These are phyloP conservation scores for Cladophialophora carrionii DNA, from an alignment of 2,329 filamentous ascomycete genomes.

Conservation along the genomic window DNA sequence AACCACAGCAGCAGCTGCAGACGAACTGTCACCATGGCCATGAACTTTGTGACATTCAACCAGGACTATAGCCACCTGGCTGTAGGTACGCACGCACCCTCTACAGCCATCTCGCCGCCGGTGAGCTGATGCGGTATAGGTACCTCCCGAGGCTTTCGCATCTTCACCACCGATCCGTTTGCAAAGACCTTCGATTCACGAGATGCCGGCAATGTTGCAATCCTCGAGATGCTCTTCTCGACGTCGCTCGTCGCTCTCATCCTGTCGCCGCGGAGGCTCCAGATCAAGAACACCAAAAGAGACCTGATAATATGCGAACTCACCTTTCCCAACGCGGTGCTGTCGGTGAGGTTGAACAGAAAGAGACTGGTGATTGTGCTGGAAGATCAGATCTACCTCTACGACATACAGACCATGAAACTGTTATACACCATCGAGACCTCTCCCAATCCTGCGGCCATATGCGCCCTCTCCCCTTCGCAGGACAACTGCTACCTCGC, in stretches of 20 bases:
- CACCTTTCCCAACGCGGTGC: constrained; percentile 94
- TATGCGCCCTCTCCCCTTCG: constrained; percentile 89
- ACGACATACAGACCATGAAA: constrained; percentile 99
- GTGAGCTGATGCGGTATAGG: constrained; percentile 55
- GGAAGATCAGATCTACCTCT: constrained; percentile 95
- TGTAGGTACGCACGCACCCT: constrained; percentile 67
- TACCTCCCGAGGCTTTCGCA: constrained; percentile 90
- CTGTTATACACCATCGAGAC: constrained; percentile 90
- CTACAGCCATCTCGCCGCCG: constrained; percentile 5
- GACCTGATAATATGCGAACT: constrained; percentile 95
- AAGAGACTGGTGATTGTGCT: constrained; percentile 91
- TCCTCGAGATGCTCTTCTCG: constrained; percentile 98
- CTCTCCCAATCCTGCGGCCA: constrained; percentile 84
- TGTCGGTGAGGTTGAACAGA: constrained; percentile 90
- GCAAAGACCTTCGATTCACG: constrained; percentile 92
- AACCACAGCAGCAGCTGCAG: constrained; percentile 22
- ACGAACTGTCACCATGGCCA: constrained; percentile 61
- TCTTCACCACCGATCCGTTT: constrained; percentile 96
- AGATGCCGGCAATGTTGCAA: constrained; percentile 83
- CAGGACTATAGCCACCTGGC: constrained; percentile 97
- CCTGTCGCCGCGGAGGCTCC: constrained; percentile 84
- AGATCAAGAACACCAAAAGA: constrained; percentile 89
- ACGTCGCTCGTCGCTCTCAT: constrained; percentile 94
- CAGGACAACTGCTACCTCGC: constrained; percentile 96
- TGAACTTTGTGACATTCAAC: constrained; percentile 99